phyloP scores from a whole-genome alignment of 164 flowering plant species.

The Buxus sempervirens region DNA sequence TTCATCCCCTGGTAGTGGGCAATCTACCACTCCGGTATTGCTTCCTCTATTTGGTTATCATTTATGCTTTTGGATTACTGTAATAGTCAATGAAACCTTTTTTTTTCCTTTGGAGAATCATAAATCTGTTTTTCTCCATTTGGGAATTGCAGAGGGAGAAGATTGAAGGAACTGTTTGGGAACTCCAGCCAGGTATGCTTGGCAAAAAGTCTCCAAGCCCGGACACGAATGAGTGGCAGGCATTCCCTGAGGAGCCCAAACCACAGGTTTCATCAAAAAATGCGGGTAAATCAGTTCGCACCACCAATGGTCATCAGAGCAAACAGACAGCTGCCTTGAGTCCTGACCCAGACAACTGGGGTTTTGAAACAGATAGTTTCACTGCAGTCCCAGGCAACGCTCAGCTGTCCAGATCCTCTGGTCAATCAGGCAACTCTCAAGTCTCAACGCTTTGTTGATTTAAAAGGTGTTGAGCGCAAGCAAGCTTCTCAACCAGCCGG shows the following conservation, averaged over 20 bases:
- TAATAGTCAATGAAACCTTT: too few relatives aligned
- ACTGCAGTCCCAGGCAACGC: constrained; percentile 60
- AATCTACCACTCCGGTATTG: constrained; percentile 43
- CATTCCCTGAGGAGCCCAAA: constrained; percentile 36
- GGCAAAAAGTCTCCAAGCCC: constrained; percentile 33
- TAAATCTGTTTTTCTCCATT: neutral
- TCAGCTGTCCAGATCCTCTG: constrained; percentile 27
- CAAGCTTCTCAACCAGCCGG: constrained; percentile 83
- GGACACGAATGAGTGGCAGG: constrained; percentile 52
- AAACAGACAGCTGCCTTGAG: constrained; percentile 32
- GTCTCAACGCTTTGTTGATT: constrained; percentile 44
- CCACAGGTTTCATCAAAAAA: constrained; percentile 27
- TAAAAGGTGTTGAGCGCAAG: constrained; percentile 45
- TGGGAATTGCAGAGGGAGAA: constrained; percentile 41
- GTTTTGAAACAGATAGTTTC: constrained; percentile 78
- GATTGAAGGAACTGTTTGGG: constrained; percentile 52
- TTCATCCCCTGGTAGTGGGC: constrained; percentile 31
- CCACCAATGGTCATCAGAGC: constrained; percentile 50
- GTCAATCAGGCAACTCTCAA: constrained; percentile 37
- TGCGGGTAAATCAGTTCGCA: constrained; percentile 53
- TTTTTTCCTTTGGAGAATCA: neutral
- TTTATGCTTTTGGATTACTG: neutral
- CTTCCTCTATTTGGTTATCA: neutral
- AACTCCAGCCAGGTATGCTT: constrained; percentile 49
- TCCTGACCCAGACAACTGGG: constrained; percentile 58